Evolutionary conservation across 2,329 filamentous ascomycete species (phyloP).

Genomic region (Trematosphaeria pertusa): DNA sequence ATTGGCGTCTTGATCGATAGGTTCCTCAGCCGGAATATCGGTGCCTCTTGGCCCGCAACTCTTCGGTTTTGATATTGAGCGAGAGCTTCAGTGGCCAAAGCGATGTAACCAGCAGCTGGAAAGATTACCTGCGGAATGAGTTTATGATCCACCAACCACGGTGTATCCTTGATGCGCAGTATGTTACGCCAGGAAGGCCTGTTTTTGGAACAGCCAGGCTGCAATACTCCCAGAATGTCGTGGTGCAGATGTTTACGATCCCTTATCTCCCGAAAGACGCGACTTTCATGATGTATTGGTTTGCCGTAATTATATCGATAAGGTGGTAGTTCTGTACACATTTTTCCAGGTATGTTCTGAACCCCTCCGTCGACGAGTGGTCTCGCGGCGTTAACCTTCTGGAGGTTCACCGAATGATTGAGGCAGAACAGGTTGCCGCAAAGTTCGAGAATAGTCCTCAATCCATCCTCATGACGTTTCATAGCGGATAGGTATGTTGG

Average conservation of each 20-base stretch:
- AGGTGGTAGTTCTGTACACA: neutral
- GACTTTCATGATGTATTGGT: neutral
- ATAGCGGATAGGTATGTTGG: neutral
- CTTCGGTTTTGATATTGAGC: neutral
- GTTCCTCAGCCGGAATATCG: neutral
- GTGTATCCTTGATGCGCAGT: conserved; percentile 44
- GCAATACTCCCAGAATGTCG: conserved; percentile 11
- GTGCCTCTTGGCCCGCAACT: neutral
- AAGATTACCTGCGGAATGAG: conserved; percentile 23
- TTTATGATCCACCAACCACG: conserved; percentile 55
- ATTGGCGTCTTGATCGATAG: neutral
- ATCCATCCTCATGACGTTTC: neutral
- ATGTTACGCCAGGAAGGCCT: conserved; percentile 6
- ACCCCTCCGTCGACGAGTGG: neutral
- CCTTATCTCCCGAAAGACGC: neutral
- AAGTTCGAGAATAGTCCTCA: neutral
- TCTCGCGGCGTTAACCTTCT: neutral
- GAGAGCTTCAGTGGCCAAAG: conserved; percentile 2
- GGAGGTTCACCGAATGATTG: neutral
- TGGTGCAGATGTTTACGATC: conserved; percentile 26
- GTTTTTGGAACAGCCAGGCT: neutral
- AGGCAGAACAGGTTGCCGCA: conserved; percentile 3
- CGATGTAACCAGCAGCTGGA: conserved; percentile 32
- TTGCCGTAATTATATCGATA: neutral
- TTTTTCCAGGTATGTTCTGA: neutral